A percentile compares a stretch with the other conserved stretches of the same genome.
Conservation (phyloP, 345 rosid species). For the Citrus glauca region DNA sequence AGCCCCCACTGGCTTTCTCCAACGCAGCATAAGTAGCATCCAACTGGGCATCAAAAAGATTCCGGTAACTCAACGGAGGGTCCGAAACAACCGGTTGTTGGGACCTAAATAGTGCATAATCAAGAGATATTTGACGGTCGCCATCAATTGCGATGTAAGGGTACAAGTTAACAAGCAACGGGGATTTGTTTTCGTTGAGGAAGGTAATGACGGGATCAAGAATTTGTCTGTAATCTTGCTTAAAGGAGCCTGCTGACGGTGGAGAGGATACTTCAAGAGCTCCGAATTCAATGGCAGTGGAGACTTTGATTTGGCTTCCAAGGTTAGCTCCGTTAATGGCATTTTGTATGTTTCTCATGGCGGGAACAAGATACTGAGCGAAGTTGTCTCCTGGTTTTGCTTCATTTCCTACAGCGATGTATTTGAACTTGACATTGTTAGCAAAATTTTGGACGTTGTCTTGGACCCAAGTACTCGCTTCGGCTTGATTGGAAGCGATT, state of each 20-base stretch:
- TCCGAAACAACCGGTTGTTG: slow-evolving; percentile 22
- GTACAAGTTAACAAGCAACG: slow-evolving; percentile 46
- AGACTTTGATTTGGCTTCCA: slow-evolving; percentile 29
- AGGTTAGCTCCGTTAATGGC: slow-evolving; percentile 22
- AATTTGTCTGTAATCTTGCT: slow-evolving; percentile 5
- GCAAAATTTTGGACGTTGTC: slow-evolving; percentile 31
- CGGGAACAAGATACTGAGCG: slow-evolving; percentile 30
- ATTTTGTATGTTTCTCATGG: slow-evolving; percentile 28
- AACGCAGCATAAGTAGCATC: slow-evolving; percentile 51
- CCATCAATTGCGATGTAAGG: slow-evolving; percentile 32
- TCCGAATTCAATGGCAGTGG: slow-evolving; percentile 23
- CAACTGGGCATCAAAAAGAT: slow-evolving; percentile 53
- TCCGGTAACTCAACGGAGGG: slow-evolving; percentile 26
- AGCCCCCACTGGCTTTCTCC: slow-evolving; percentile 47
- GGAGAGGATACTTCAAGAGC: slow-evolving; percentile 24
- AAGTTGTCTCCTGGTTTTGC: slow-evolving; percentile 15
- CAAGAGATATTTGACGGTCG: slow-evolving; percentile 16
- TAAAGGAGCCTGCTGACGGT: slow-evolving; percentile 37
- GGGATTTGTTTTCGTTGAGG: slow-evolving; percentile 35
- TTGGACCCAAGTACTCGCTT: slow-evolving; percentile 46
- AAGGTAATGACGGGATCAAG: slow-evolving; percentile 33
- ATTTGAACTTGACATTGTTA: slow-evolving; percentile 39
- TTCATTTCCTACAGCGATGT: slow-evolving; percentile 67
- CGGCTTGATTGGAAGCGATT: slow-evolving; percentile 38
- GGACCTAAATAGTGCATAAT: slow-evolving; percentile 36